Conservation (phyloP, 2,329 filamentous ascomycete species). For the Tolypocladium tropicale region DNA sequence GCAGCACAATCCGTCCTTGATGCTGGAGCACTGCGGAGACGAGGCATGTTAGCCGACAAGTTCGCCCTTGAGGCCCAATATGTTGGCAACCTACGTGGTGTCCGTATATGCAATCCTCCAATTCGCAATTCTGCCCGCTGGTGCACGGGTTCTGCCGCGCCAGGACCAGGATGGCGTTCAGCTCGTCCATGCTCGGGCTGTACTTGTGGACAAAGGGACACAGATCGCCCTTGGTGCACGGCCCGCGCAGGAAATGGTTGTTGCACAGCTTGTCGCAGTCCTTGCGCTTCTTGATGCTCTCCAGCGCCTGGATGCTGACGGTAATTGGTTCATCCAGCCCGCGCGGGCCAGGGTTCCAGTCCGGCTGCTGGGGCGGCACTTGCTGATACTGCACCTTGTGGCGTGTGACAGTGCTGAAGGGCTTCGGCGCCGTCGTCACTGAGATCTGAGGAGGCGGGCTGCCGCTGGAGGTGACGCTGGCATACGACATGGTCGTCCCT, state of each 20-base stretch:
- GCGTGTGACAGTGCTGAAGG: slow-evolving; percentile 1
- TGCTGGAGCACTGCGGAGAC: slow-evolving; percentile 37
- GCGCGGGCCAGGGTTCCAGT: slow-evolving; percentile 44
- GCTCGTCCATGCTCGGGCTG: slow-evolving; percentile 41
- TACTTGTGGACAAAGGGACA: slow-evolving; percentile 50
- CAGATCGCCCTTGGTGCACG: slow-evolving; percentile 41
- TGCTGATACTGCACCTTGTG: slow-evolving; percentile 9
- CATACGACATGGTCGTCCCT: slow-evolving; percentile 24
- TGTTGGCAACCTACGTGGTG: slow-evolving; percentile 40
- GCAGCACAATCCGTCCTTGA: slow-evolving; percentile 38
- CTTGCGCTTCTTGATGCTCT: slow-evolving; percentile 45
- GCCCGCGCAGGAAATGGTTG: slow-evolving; percentile 48
- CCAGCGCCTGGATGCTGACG: slow-evolving; percentile 34
- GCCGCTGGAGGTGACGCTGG: slow-evolving; percentile 28
- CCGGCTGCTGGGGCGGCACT: slow-evolving; percentile 17
- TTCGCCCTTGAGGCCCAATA: background rate
- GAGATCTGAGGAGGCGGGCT: slow-evolving; percentile 31
- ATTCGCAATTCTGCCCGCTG: slow-evolving; percentile 46
- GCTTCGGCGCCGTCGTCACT: slow-evolving; percentile 26
- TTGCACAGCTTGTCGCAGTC: slow-evolving; percentile 50
- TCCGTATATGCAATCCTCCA: slow-evolving; percentile 51
- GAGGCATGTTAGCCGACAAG: background rate
- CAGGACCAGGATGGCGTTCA: slow-evolving; percentile 44
- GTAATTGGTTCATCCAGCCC: slow-evolving; percentile 43
- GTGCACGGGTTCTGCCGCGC: slow-evolving; percentile 48